A percentile compares a stretch with the other conserved stretches of the same genome.
Conservation (phyloP, 305 asterid genomes). For the Fraxinus baroniana region DNA sequence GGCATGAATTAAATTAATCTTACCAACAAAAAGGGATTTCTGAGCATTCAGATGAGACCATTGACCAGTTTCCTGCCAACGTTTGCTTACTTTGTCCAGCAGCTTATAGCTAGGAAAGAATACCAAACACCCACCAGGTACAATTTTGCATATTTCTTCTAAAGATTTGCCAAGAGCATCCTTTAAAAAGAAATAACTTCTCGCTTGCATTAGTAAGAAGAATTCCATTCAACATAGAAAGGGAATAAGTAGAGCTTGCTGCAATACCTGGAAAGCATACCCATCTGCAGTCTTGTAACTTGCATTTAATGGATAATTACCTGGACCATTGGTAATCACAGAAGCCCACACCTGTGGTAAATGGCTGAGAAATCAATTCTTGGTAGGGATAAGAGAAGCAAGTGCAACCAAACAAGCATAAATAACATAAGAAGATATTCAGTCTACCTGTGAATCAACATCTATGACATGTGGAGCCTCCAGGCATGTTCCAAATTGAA, state of each 20-base stretch:
- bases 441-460: constrained; percentile 71
- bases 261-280: constrained; percentile 76
- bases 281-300: constrained; percentile 86
- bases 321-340: constrained; percentile 82
- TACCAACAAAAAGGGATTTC: constrained; percentile 84
- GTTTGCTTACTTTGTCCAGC: constrained; percentile 74
- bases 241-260: constrained; percentile 18
- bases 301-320: constrained; percentile 82
- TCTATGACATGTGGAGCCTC: constrained; percentile 97
- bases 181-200: constrained; percentile 44
- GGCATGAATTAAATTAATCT: constrained; percentile 24
- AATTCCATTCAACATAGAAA: neutral
- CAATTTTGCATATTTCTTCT: constrained; percentile 81
- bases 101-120: constrained; percentile 97
- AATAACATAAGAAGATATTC: constrained; percentile 14
- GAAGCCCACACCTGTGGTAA: constrained; percentile 78
- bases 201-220: constrained; percentile 16
- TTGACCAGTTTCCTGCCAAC: constrained; percentile 95
- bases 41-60: constrained; percentile 83
- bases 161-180: constrained; percentile 81
- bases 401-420: constrained; percentile 16
- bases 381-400: constrained; percentile 22
- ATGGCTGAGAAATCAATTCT: constrained; percentile 28
- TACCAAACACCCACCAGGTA: constrained; percentile 93
- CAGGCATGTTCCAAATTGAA: constrained; percentile 80